Evolutionary conservation across 2,329 filamentous ascomycete genomes (phyloP), one percentile per base, ranked within the genome.

Genomic region (Ophiostoma triangulosporum): DNA sequence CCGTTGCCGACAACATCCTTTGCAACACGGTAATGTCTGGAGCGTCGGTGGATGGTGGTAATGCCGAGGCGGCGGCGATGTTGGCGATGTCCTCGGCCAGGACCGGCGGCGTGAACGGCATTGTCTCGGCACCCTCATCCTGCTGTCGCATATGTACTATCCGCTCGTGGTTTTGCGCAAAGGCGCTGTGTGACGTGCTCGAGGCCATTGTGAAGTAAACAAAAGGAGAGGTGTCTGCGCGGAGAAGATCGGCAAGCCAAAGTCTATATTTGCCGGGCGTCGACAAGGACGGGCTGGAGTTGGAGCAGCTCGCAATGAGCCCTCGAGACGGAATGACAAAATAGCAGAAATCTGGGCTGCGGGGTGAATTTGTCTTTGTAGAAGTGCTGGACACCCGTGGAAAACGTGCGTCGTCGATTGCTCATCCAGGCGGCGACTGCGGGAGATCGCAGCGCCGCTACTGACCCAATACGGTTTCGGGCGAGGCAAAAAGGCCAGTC

Each of bases 1-100:
- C 84, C 60, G 91, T 87, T 50, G 93, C 93, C 54, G 91, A 95
- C 53, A 95, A 68, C 93, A 98, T 98, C 73, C 91, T 93, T 71
- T 97, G 91, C 12, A 77, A 69, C 22, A 89, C 78, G 5, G 90
- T 89, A 59, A 94, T 88, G 57, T 91, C 82, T 26, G 75, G 68
- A 35, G 72, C 70, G 36, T 73, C 69, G 53, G 69, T 68, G 15
- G 24, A 12, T 24, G n/a, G 27, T 31, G 46, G 29, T 48, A 29
- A 12, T 6, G 20, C 22, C 29, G 54, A 66, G 66, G 52, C 64
- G 62, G 33, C 20, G 6, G 14, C 5, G 24, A 5, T 12, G 29
- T 11, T n/a, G 26, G 22, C 22, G 26, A 33, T 33, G 33, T 17
- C 20, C 26, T 69, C 68, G 57, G 66, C 62, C 29, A 65, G 59